Conservation (phyloP, 2,329 filamentous ascomycete genomes). For the Coleophoma eucalyptorum region DNA sequence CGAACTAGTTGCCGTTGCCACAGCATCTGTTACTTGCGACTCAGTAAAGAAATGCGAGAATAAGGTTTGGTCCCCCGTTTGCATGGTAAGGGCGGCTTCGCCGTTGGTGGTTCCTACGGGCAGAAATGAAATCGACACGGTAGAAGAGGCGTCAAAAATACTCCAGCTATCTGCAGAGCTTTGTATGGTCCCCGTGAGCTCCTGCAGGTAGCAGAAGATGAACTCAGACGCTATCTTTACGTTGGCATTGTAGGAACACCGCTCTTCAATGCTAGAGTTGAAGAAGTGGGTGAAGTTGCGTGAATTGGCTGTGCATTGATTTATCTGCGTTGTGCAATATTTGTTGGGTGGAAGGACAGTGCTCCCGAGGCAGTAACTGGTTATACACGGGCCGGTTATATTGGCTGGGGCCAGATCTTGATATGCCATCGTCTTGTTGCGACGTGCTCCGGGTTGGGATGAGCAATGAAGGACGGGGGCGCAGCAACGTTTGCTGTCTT, state of each 20-base stretch:
- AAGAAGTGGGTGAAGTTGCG: background rate
- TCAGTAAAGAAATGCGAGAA: background rate
- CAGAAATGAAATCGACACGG: background rate
- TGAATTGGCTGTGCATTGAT: background rate
- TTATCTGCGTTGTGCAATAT: background rate
- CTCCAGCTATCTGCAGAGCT: background rate
- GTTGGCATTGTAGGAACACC: background rate
- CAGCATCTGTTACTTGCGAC: background rate
- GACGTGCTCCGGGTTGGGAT: too few relatives aligned
- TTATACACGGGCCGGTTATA: background rate
- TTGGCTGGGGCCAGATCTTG: background rate
- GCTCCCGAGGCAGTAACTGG: background rate
- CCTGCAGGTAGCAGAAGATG: background rate
- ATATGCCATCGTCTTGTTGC: background rate
- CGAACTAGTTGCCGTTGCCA: background rate
- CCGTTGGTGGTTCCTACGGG: background rate
- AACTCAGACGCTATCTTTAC: background rate
- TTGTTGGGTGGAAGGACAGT: background rate
- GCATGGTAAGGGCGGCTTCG: background rate
- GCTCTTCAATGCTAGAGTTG: background rate
- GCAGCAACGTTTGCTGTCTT: too few relatives aligned
- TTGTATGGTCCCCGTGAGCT: background rate
- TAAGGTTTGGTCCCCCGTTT: background rate
- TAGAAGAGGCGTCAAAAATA: background rate
- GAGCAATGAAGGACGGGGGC: too few relatives aligned